These are phyloP conservation scores for Penicillium lividum DNA, from an alignment of 495 filamentous ascomycete genomes.

Conservation along the genomic window DNA sequence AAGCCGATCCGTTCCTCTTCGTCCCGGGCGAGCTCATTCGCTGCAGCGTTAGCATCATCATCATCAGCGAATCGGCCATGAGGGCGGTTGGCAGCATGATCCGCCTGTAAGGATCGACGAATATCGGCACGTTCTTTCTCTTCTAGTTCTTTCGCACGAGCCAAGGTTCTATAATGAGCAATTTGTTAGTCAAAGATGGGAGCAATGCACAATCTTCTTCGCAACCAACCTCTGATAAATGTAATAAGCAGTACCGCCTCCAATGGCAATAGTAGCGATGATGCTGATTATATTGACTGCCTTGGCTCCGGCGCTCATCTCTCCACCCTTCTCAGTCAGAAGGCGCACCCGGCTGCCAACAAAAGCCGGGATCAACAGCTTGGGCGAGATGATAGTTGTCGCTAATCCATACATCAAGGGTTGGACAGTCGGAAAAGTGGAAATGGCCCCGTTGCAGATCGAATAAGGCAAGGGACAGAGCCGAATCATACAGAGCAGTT, in stretches of 20 bases:
- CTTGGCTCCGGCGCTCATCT: constrained; percentile 55
- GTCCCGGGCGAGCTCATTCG: constrained; percentile 47
- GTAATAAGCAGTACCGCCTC: constrained; percentile 73
- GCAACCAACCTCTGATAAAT: constrained; percentile 69
- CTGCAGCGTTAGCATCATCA: constrained; percentile 42
- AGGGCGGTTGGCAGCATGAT: constrained; percentile 42
- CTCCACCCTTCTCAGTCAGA: constrained; percentile 67
- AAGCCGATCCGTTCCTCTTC: constrained; percentile 54
- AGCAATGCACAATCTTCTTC: background rate
- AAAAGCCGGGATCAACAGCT: constrained; percentile 89
- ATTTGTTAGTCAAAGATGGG: background rate
- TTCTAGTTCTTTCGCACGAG: constrained; percentile 81
- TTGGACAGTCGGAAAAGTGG: constrained; percentile 86
- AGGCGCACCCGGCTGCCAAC: constrained; percentile 71
- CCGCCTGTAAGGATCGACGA: constrained; percentile 40
- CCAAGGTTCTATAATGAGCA: constrained; percentile 61
- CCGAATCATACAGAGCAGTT: constrained; percentile 88
- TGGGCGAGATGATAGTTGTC: constrained; percentile 75
- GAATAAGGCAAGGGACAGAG: constrained; percentile 95
- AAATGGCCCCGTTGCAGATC: constrained; percentile 89
- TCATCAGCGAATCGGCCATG: constrained; percentile 50
- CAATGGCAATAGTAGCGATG: constrained; percentile 65
- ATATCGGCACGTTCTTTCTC: constrained; percentile 66
- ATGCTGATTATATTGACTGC: constrained; percentile 83
- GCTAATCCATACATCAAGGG: constrained; percentile 75